Conservation (phyloP, 2,329 filamentous ascomycete genomes). For the Thelonectria rubi region DNA sequence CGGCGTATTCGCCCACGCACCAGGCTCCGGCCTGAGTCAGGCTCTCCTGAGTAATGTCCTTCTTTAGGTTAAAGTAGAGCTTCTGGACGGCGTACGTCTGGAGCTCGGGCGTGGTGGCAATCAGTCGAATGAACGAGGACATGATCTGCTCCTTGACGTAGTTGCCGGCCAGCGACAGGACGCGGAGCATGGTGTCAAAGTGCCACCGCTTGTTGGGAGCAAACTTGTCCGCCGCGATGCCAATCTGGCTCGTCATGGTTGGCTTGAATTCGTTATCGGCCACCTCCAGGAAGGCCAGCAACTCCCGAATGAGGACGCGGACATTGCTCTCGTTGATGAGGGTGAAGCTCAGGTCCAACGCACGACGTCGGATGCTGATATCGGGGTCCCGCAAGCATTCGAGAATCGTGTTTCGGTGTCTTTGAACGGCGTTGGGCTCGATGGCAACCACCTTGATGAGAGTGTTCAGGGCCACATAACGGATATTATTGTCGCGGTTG, state of each 20-base stretch:
- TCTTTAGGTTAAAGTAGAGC: conserved; percentile 87
- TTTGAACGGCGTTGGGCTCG: conserved; percentile 95
- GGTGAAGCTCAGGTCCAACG: conserved; percentile 97
- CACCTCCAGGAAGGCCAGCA: conserved; percentile 94
- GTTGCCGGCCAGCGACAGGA: conserved; percentile 92
- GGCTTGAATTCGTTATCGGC: conserved; percentile 99
- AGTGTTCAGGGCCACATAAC: conserved; percentile 97
- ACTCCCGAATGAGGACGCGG: conserved; percentile 88
- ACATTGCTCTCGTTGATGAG: conserved; percentile 98
- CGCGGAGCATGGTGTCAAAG: conserved; percentile 95
- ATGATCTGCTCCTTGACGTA: conserved; percentile 98
- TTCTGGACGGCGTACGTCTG: conserved; percentile 98
- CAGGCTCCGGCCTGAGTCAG: conserved; percentile 92
- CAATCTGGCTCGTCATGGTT: conserved; percentile 97
- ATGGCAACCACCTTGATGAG: conserved; percentile 98
- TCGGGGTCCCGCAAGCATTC: conserved; percentile 97
- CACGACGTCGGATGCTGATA: conserved; percentile 94
- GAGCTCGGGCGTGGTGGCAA: conserved; percentile 91
- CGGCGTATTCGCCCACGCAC: conserved; percentile 98
- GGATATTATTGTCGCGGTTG: conserved; percentile 99
- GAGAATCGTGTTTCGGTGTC: conserved; percentile 96
- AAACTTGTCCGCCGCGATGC: conserved; percentile 94
- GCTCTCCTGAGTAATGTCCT: conserved; percentile 97
- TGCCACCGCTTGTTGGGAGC: conserved; percentile 99
- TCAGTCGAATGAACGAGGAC: conserved; percentile 93